These are phyloP conservation scores for Pharus latifolius DNA, from an alignment of 176 grass and related monocot species.

Conservation along the genomic window DNA sequence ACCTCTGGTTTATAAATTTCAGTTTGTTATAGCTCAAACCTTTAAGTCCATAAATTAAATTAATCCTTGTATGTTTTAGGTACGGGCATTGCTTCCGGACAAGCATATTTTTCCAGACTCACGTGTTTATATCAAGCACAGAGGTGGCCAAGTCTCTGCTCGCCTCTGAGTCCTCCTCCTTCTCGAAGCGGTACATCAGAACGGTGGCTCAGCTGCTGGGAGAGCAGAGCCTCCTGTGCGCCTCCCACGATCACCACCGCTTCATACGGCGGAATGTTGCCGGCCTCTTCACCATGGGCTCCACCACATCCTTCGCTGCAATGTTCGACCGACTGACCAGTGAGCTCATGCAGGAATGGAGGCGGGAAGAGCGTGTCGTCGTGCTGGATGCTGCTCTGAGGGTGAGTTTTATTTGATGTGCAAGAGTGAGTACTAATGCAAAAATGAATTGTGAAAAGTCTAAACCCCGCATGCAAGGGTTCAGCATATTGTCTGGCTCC, in stretches of 20 bases:
- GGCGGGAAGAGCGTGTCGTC: background rate
- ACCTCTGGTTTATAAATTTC: constrained; percentile 25
- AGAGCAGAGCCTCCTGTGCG: constrained; percentile 71
- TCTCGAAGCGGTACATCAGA: constrained; percentile 82
- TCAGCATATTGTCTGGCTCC: no score
- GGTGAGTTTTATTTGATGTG: background rate
- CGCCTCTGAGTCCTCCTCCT: constrained; percentile 36
- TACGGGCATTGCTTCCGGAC: constrained; percentile 67
- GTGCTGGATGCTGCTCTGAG: constrained; percentile 56
- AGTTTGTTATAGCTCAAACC: background rate
- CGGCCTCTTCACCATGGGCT: constrained; percentile 39
- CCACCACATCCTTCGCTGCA: constrained; percentile 18
- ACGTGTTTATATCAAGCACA: constrained; percentile 61
- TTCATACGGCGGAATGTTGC: constrained; percentile 42
- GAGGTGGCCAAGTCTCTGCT: constrained; percentile 23
- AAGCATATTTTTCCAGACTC: constrained; percentile 47
- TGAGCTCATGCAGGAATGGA: background rate
- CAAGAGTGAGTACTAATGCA: no score
- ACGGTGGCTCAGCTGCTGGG: constrained; percentile 63
- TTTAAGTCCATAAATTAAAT: background rate
- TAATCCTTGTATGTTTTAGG: constrained; percentile 19
- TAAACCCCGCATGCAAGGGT: background rate
- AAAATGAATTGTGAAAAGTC: no score
- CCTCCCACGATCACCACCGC: constrained; percentile 44
- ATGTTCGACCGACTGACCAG: constrained; percentile 35